Base-by-base conservation (phyloP, 2,329 filamentous ascomycete genomes). In the Arthroderma sp. region DNA sequence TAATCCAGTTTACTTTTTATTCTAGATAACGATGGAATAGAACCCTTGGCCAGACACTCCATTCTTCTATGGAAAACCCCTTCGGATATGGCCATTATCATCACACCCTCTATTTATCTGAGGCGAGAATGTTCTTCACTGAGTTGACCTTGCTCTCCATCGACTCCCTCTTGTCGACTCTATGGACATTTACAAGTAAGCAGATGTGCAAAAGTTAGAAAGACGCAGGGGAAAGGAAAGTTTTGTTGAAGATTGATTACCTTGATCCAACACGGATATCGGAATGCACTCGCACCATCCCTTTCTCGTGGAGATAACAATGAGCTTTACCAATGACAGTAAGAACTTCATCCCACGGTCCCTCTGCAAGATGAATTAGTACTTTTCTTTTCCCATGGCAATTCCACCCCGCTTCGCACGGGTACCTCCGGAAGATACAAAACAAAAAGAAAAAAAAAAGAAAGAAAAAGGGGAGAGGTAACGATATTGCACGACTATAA, bases 291-390 rank as follows among this genome's bases (percentile, higher is more conserved):
- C 91, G 72, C 48, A 83, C 72, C 31, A 86, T 76, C n/a, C 86
- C 86, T 48, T 78, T 75, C 48, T 78, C 66, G 59, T 94, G 87
- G 22, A 94, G 76, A 39, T 86, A 69, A 0, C 75, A 74, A 66
- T 94, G 87, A 3, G 84, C 85, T 66, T 89, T 84, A n/a, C 87
- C 87, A 53, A 94, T 83, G 29, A 88, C 73, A 45, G 69, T 72
- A 74, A 94, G 87, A 47, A 94, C 87, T 30, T 83, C 77, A 52
- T 93, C 84, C 89, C 91, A 96, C 36, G 79, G 75, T 2, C 89
- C 91, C 69, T 96, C 89, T 94, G 54, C 50, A 47, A 11, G 15
- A 22, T 22, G 15, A 22, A 22, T 22, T 22, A 22, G 15, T 22
- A 22, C 15, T 22, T 22, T 22, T 22, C 11, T 36, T 31, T 22